phyloP scores from a whole-genome alignment of 179 eudicot species.

The Heliamphora pulchella region DNA sequence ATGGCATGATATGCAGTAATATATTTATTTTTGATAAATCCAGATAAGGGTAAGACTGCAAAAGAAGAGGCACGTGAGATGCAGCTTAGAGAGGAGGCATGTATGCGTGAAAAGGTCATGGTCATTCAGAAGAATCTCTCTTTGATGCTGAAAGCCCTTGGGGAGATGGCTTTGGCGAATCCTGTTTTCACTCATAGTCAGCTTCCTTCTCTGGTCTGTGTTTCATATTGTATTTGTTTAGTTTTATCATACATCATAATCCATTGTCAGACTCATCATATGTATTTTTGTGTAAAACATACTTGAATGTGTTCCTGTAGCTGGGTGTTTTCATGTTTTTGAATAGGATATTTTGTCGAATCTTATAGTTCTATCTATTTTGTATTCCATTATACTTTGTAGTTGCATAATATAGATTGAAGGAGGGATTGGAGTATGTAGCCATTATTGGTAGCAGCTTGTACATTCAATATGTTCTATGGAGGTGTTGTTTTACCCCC shows the following conservation, averaged over 20 bases:
- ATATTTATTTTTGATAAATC: conserved; percentile 16
- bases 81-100: conserved; percentile 74
- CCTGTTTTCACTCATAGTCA: conserved; percentile 93
- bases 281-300: background rate
- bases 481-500: background rate
- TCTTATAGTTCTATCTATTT: background rate
- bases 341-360: background rate
- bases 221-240: conserved; percentile 8
- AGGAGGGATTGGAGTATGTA: background rate
- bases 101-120: conserved; percentile 54
- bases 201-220: conserved; percentile 80
- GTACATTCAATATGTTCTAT: no score
- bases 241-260: background rate
- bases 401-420: background rate
- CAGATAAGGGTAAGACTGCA: conserved; percentile 85
- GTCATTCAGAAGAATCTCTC: conserved; percentile 65
- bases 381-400: background rate
- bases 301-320: background rate
- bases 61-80: conserved; percentile 98
- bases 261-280: background rate
- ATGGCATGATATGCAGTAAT: background rate
- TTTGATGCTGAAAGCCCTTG: conserved; percentile 69
- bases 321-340: background rate
- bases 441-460: background rate
- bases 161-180: conserved; percentile 86